phyloP scores from a whole-genome alignment of 176 grass and related monocot species.

The Puccinellia tenuiflora region DNA sequence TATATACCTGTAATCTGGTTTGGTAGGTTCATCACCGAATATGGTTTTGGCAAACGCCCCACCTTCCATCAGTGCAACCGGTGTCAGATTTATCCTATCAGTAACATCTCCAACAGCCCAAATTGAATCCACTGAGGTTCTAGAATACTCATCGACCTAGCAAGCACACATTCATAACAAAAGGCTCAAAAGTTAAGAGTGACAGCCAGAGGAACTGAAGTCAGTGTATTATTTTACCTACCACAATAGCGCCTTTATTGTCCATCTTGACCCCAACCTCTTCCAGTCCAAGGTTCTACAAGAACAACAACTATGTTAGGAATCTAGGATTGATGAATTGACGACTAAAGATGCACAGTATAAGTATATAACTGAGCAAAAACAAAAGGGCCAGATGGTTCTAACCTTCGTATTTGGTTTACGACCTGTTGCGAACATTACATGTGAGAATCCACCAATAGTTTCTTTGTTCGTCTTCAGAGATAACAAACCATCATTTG shows the following conservation, averaged over 20 bases:
- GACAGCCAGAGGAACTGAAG: not conserved
- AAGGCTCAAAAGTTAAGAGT: not conserved
- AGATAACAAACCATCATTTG: conserved; percentile 61
- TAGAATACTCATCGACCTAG: conserved; percentile 70
- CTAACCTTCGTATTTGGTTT: conserved; percentile 67
- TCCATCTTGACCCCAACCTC: conserved; percentile 63
- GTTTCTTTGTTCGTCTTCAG: conserved; percentile 76
- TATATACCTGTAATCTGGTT: conserved; percentile 77
- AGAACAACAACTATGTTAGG: conserved; percentile 12
- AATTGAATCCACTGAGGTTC: conserved; percentile 72
- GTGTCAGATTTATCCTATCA: conserved; percentile 71
- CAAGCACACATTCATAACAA: conserved; percentile 6
- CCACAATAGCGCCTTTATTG: conserved; percentile 60
- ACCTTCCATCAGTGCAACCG: conserved; percentile 88
- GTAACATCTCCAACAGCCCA: conserved; percentile 87
- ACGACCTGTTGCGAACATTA: conserved; percentile 86
- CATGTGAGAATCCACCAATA: conserved; percentile 68
- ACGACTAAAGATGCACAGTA: not conserved
- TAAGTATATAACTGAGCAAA: not conserved
- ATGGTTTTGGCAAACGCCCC: conserved; percentile 61
- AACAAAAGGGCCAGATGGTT: not conserved
- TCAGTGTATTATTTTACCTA: conserved; percentile 23
- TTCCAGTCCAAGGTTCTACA: conserved; percentile 72
- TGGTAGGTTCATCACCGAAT: conserved; percentile 60
- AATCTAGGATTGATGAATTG: not conserved